These are phyloP conservation scores for Neonectria punicea DNA, from an alignment of 2,329 filamentous ascomycete genomes.

Conservation along the genomic window DNA sequence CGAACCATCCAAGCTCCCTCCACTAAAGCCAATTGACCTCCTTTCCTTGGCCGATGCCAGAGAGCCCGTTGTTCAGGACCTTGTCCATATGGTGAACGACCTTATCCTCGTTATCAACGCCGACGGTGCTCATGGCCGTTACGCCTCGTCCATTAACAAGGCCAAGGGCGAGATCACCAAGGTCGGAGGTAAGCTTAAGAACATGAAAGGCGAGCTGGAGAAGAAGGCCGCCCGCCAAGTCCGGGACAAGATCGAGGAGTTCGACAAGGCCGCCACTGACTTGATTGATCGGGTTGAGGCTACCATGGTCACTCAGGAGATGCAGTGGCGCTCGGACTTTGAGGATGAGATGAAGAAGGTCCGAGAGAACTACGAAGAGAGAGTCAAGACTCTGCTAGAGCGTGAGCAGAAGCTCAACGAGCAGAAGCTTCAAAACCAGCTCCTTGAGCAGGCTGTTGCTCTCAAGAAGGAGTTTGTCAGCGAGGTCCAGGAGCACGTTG, in stretches of 20 bases:
- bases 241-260: slow-evolving; percentile 76
- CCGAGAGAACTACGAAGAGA: slow-evolving; percentile 80
- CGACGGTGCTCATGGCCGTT: slow-evolving; percentile 81
- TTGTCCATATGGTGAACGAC: slow-evolving; percentile 95
- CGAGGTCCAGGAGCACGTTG: slow-evolving; percentile 83
- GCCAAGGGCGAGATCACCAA: slow-evolving; percentile 85
- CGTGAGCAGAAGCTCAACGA: slow-evolving; percentile 84
- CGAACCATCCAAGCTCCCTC: slow-evolving; percentile 71
- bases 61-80: slow-evolving; percentile 90
- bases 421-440: slow-evolving; percentile 83
- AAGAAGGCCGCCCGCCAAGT: slow-evolving; percentile 81
- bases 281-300: slow-evolving; percentile 89
- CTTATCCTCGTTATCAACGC: slow-evolving; percentile 94
- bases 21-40: slow-evolving; percentile 79
- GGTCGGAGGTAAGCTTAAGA: slow-evolving; percentile 81
- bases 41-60: slow-evolving; percentile 78
- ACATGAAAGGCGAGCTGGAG: slow-evolving; percentile 75
- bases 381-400: slow-evolving; percentile 81
- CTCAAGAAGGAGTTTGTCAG: slow-evolving; percentile 86
- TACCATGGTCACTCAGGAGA: slow-evolving; percentile 83
- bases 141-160: slow-evolving; percentile 81
- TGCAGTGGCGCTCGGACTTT: slow-evolving; percentile 87
- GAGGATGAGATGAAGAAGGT: slow-evolving; percentile 85
- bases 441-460: slow-evolving; percentile 89
- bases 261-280: slow-evolving; percentile 87